These are phyloP conservation scores for Verticillium tricorpus DNA, from an alignment of 2,329 filamentous ascomycete species.

Conservation along the genomic window DNA sequence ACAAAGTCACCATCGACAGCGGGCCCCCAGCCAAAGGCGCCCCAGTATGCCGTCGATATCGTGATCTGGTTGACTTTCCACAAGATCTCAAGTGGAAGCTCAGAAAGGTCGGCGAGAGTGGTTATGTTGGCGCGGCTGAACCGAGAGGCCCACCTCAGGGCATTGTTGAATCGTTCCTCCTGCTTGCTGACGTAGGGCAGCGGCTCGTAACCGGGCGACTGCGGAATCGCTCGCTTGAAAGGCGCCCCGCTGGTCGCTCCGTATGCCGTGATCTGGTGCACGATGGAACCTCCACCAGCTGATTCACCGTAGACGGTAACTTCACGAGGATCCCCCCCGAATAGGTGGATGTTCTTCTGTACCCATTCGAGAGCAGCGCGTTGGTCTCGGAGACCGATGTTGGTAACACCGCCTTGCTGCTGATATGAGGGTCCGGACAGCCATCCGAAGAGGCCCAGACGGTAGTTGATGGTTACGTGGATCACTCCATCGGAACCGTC, in stretches of 20 bases:
- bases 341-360: constrained; percentile 34
- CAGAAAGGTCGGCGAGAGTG: constrained; percentile 2
- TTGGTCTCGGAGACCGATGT: constrained; percentile 32
- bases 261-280: constrained; percentile 12
- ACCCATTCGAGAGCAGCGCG: constrained; percentile 40
- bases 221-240: constrained; percentile 11
- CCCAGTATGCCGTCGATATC: background rate
- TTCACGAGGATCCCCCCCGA: constrained; percentile 36
- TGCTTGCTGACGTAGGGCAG: background rate
- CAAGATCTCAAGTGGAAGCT: constrained; percentile 3
- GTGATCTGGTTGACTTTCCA: constrained; percentile 8
- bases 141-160: background rate
- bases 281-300: constrained; percentile 11
- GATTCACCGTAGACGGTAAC: constrained; percentile 43
- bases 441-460: constrained; percentile 39
- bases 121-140: constrained; percentile 3
- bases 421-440: constrained; percentile 29
- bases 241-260: constrained; percentile 6
- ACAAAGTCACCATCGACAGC: constrained; percentile 8
- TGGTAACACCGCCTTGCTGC: constrained; percentile 27
- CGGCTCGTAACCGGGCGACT: constrained; percentile 2
- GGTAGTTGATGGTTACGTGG: constrained; percentile 36
- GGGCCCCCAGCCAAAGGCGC: constrained; percentile 5
- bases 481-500: constrained; percentile 30
- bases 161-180: background rate